Percentiles rank a stretch among this genome's conserved stretches.
These are phyloP conservation scores for Combretum micranthum DNA, from an alignment of 345 rosid species.

Conservation along the genomic window DNA sequence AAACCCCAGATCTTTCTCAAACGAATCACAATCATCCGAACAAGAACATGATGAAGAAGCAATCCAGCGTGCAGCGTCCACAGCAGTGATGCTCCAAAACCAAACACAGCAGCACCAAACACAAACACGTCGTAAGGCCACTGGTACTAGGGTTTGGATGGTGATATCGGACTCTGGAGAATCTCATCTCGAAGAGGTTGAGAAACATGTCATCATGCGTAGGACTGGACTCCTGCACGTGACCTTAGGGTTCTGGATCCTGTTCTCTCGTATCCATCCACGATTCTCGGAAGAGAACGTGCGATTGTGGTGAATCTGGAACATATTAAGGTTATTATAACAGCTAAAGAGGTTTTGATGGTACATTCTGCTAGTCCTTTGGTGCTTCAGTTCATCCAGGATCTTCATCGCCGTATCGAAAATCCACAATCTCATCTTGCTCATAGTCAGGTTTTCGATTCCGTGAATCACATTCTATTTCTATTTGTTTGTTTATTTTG, in stretches of 20 bases:
- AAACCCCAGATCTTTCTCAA: no score
- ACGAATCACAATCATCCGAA: no score
- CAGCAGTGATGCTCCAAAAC: no score
- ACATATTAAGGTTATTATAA: slow-evolving; percentile 46
- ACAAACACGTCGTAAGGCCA: slow-evolving; percentile 21
- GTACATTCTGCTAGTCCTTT: slow-evolving; percentile 35
- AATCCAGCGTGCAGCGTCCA: no score
- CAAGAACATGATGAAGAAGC: no score
- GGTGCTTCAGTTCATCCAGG: slow-evolving; percentile 27
- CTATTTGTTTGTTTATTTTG: no score
- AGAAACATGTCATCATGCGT: slow-evolving; percentile 40
- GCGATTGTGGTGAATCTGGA: slow-evolving; percentile 44
- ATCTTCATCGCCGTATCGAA: slow-evolving; percentile 27
- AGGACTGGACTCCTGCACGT: slow-evolving; percentile 46
- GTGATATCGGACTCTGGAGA: slow-evolving; percentile 27
- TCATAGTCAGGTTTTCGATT: slow-evolving; percentile 8
- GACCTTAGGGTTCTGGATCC: slow-evolving; percentile 48
- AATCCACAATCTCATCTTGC: slow-evolving; percentile 5
- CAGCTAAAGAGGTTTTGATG: slow-evolving; percentile 40
- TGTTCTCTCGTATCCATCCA: slow-evolving; percentile 43
- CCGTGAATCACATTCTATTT: no score
- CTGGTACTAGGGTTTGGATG: slow-evolving; percentile 30
- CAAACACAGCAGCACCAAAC: background rate
- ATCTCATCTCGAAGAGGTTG: slow-evolving; percentile 29
- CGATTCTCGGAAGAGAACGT: slow-evolving; percentile 44